Percentiles rank a stretch among this genome's conserved stretches.
Evolutionary conservation across 345 rosid species (phyloP).

Genomic region (Brassica rapa): DNA sequence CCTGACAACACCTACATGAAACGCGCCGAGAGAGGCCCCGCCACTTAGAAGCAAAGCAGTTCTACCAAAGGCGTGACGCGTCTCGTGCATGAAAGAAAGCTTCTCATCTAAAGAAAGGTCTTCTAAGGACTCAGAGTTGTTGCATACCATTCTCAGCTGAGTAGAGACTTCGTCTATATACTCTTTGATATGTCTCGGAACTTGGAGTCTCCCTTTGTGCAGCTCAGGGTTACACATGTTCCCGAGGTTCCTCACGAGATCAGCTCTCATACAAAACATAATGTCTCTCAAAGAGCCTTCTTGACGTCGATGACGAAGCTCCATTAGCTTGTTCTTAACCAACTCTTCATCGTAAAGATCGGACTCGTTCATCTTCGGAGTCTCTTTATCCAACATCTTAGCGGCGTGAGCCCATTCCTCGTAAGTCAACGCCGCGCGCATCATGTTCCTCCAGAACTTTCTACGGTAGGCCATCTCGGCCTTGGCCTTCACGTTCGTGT

Average conservation of each 20-base stretch:
- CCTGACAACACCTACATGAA: conserved; percentile 87
- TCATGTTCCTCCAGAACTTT: conserved; percentile 99
- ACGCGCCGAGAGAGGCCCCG: conserved; percentile 97
- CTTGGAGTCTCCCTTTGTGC: conserved; percentile 96
- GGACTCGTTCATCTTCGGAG: conserved; percentile 71
- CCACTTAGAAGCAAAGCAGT: conserved; percentile 99
- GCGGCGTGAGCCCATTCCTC: conserved; percentile 99
- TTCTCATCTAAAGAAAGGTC: conserved; percentile 95
- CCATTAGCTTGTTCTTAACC: conserved; percentile 82
- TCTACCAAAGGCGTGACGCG: conserved; percentile 95
- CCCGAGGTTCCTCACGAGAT: conserved; percentile 89
- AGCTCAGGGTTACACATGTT: conserved; percentile 97
- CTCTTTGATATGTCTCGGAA: conserved; percentile 89
- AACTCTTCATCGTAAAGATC: conserved; percentile 85
- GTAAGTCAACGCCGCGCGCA: conserved; percentile 79
- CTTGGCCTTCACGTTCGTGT: conserved; percentile 74
- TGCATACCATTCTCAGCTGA: conserved; percentile 89
- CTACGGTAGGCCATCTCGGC: conserved; percentile 96
- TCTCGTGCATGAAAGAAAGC: conserved; percentile 95
- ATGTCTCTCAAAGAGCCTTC: conserved; percentile 89
- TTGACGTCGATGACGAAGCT: conserved; percentile 84
- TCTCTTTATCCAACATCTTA: conserved; percentile 91
- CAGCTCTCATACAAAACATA: conserved; percentile 95
- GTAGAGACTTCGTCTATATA: conserved; percentile 92
- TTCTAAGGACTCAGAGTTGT: conserved; percentile 66